These are phyloP conservation scores for Calamus simplicifolius DNA, from an alignment of 176 grass and related monocot species.

Conservation along the genomic window DNA sequence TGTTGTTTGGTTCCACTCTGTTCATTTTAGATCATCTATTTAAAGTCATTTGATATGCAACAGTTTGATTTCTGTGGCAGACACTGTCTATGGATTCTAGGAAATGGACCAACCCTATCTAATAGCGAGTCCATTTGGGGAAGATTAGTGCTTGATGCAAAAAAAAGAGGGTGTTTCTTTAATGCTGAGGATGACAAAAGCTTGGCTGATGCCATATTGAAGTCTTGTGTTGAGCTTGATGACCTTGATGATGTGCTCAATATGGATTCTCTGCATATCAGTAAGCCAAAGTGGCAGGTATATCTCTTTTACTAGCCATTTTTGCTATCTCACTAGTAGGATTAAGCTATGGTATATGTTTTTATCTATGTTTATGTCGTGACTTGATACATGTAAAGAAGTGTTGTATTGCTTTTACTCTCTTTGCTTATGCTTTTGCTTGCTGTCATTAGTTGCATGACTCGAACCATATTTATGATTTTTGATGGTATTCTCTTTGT, in stretches of 20 bases:
- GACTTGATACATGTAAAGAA: no score
- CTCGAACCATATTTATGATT: no score
- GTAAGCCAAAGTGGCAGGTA: no score
- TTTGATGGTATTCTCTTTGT: no score
- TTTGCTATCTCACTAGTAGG: no score
- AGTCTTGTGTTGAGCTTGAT: slow-evolving; percentile 19
- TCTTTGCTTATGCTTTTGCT: no score
- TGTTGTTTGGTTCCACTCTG: background rate
- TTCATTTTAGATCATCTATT: slow-evolving; percentile 10
- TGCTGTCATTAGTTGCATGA: no score
- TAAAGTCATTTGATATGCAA: background rate
- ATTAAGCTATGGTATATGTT: no score
- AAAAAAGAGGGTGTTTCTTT: slow-evolving; percentile 33
- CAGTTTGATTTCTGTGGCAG: slow-evolving; percentile 22
- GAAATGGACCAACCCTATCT: slow-evolving; percentile 33
- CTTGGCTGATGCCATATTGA: slow-evolving; percentile 20
- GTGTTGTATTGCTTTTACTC: no score
- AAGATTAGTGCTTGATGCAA: slow-evolving; percentile 35
- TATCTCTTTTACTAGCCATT: no score
- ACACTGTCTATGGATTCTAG: slow-evolving; percentile 54
- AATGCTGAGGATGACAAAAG: slow-evolving; percentile 25
- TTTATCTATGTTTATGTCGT: no score
- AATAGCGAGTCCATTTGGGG: slow-evolving; percentile 42
- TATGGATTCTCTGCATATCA: background rate
- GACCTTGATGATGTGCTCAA: slow-evolving; percentile 36